A percentile compares a stretch with the other conserved stretches of the same genome.
These are phyloP conservation scores for Mollisia scopiformis DNA, from an alignment of 2,329 filamentous ascomycete species.

Conservation along the genomic window DNA sequence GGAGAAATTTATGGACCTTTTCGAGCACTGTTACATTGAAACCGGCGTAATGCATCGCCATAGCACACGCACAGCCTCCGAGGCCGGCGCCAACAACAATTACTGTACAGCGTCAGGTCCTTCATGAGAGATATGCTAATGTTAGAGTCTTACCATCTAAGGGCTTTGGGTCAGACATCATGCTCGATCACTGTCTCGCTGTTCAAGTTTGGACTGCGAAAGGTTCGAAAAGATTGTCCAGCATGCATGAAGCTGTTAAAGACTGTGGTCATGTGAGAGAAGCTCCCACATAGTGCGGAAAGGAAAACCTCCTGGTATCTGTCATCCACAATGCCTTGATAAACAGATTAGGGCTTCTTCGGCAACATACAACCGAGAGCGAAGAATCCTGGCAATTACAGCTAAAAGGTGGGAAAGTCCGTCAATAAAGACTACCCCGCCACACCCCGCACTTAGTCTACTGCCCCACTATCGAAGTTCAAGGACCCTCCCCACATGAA, in stretches of 20 bases:
- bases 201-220: too few species aligned
- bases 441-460: not conserved
- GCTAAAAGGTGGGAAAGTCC: not conserved
- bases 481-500: not conserved
- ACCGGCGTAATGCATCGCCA: constrained; percentile 50
- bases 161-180: constrained; percentile 2
- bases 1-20: constrained; percentile 45
- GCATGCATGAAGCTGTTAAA: not conserved
- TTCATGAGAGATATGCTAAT: not conserved
- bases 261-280: not conserved
- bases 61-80: constrained; percentile 51
- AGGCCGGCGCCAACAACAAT: constrained; percentile 54
- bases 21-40: constrained; percentile 46
- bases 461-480: not conserved
- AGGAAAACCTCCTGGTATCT: not conserved
- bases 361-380: not conserved
- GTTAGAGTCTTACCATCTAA: constrained; percentile 12
- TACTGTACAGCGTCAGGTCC: constrained; percentile 35
- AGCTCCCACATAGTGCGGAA: not conserved
- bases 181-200: too few species aligned
- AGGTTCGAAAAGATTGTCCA: too few species aligned
- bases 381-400: not conserved
- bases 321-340: not conserved
- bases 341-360: not conserved
- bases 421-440: not conserved